Evolutionary conservation across 495 filamentous ascomycete genomes (phyloP).

Genomic region (Trichoderma gamsii): DNA sequence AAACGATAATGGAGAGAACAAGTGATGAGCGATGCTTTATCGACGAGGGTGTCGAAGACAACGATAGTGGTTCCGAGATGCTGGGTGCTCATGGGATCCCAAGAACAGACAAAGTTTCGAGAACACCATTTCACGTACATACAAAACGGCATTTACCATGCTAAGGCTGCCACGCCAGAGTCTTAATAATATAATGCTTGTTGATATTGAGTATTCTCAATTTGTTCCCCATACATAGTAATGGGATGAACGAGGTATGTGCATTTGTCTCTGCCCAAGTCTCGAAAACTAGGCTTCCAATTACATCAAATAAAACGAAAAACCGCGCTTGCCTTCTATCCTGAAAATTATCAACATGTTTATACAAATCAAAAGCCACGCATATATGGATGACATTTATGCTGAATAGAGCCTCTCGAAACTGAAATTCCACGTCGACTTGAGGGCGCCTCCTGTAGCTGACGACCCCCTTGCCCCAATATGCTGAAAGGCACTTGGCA

Average conservation of each 20-base stretch:
- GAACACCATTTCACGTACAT: neutral
- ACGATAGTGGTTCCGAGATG: neutral
- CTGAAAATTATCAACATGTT: too few species aligned
- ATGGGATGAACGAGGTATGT: neutral
- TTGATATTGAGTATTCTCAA: neutral
- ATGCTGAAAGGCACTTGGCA: constrained; percentile 48
- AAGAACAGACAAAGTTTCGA: neutral
- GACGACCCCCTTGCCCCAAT: constrained; percentile 31
- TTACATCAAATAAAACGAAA: too few species aligned
- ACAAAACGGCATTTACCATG: neutral
- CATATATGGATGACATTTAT: neutral
- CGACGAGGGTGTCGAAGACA: neutral
- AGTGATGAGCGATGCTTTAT: neutral
- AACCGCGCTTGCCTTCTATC: too few species aligned
- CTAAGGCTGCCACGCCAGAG: neutral
- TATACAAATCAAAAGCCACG: neutral
- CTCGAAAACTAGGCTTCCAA: neutral
- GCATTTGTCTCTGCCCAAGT: neutral
- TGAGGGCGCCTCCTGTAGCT: neutral
- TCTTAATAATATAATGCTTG: neutral
- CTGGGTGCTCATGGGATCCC: neutral
- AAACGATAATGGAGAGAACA: neutral
- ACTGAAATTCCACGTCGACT: constrained; percentile 10
- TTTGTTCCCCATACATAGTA: neutral
- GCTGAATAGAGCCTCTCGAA: neutral